Base-by-base conservation (phyloP, 495 filamentous ascomycete genomes). In the Viridothelium virens region DNA sequence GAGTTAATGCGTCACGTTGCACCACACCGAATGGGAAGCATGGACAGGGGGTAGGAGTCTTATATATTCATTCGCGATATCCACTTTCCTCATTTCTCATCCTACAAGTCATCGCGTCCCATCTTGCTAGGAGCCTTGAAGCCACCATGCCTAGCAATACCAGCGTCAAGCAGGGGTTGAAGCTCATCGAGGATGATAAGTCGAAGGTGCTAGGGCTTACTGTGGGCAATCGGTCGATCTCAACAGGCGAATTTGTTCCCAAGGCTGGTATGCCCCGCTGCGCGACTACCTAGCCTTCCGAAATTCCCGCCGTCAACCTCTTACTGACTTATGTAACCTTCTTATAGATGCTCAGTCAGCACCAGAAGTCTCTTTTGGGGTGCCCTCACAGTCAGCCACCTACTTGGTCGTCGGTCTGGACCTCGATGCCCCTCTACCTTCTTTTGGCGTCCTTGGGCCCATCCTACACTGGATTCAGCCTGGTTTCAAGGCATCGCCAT, bases 401-500 rank as follows among this genome's bases (percentile, higher is more conserved):
- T 67, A 65, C 31, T 3, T 67, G 11, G 61, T 47, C 36, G 38
- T 67, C 11, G 11, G 14, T 25, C 9, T 67, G 12, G 66, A 67
- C 10, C 61, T 67, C n/a, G 66, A 67, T 64, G 37, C 66, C 33
- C 66, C 66, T n/a, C 12, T 16, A 14, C 61, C 62, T 4, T 9
- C 61, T 12, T 16, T 67, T 44, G 18, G n/a, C 16, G 34, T 66
- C 41, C 65, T 66, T n/a, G 69, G 79, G 1, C 79, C 79, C 16
- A 77, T 80, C 38, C 70, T 81, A n/a, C 79, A 80, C 70, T 82
- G 80, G 81, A 77, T 81, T 18, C 80, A 83, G 69, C 76, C 81
- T 10, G 79, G 77, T 18, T 69, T 81, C 14, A 75, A 79, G 66
- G 53, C 73, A 4, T 61, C 65, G 2, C 61, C 63, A 7, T 34